These are phyloP conservation scores for Quercus gilva DNA, from an alignment of 306 rosid genomes.

Conservation along the genomic window DNA sequence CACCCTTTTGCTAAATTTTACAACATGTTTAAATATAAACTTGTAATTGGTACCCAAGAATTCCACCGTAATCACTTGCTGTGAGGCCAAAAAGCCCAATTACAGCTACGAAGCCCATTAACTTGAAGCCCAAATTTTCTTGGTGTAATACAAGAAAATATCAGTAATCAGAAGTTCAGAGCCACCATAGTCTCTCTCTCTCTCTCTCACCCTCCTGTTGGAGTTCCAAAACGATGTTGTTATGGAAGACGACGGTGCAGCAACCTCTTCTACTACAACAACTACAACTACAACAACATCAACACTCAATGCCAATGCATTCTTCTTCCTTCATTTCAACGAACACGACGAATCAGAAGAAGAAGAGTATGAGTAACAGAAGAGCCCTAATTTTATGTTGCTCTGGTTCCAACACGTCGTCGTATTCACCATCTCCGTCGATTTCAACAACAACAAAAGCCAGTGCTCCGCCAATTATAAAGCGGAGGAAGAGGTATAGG, in stretches of 20 bases:
- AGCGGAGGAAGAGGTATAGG: conserved; percentile 56
- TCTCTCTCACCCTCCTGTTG: background rate
- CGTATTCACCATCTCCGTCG: conserved; percentile 20
- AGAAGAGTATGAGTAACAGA: background rate
- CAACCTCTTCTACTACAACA: background rate
- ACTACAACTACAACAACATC: background rate
- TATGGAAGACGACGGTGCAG: conserved; percentile 26
- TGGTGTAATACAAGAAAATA: no score
- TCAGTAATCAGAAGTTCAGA: no score
- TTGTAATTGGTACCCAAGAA: no score
- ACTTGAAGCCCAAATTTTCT: no score
- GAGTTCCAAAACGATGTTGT: conserved; percentile 23
- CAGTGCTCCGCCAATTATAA: conserved; percentile 29
- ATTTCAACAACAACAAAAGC: background rate
- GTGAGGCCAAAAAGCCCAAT: no score
- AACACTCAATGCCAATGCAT: conserved; percentile 9
- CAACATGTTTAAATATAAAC: no score
- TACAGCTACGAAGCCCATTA: no score
- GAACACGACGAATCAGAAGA: background rate
- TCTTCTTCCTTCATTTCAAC: background rate
- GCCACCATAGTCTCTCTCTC: no score
- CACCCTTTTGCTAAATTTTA: no score
- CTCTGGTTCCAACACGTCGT: conserved; percentile 20
- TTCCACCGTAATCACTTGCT: no score
- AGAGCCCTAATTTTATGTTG: conserved; percentile 25